These are phyloP conservation scores for Nicotiana tomentosiformis DNA, from an alignment of 257 asterid genomes.

Conservation along the genomic window DNA sequence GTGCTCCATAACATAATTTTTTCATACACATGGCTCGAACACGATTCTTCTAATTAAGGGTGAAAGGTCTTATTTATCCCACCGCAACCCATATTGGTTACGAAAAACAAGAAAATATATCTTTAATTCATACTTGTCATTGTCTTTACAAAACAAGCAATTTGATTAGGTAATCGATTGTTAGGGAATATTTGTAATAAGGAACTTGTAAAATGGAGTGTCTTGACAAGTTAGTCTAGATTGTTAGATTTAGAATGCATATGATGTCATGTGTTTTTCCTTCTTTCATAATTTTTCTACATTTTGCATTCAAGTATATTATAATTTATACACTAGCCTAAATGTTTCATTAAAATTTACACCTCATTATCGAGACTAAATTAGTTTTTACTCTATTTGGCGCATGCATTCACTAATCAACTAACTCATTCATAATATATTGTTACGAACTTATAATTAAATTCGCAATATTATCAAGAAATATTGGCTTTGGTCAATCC, in stretches of 20 bases:
- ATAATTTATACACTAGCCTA: not conserved
- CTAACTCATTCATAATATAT: not conserved
- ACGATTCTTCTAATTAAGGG: fast-evolving
- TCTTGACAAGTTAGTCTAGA: not conserved
- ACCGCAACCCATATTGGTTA: too few relatives aligned
- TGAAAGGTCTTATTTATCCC: too few relatives aligned
- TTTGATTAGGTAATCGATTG: not conserved
- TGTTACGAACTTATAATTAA: not conserved
- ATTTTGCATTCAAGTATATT: not conserved
- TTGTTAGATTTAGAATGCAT: not conserved
- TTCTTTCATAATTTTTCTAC: not conserved
- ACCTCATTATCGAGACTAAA: not conserved
- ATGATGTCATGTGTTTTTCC: not conserved
- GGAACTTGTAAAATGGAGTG: not conserved
- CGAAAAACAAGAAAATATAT: too few relatives aligned
- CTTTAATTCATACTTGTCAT: not conserved
- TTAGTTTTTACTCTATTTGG: too few relatives aligned
- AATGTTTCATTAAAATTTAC: not conserved
- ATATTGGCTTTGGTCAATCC: not conserved
- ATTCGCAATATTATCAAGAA: not conserved
- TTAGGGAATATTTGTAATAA: not conserved
- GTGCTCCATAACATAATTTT: too few relatives aligned
- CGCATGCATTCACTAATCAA: too few relatives aligned
- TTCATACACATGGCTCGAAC: fast-evolving
- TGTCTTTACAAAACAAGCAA: not conserved